Conservation (phyloP, 257 asterid species). For the Apocynum venetum region DNA sequence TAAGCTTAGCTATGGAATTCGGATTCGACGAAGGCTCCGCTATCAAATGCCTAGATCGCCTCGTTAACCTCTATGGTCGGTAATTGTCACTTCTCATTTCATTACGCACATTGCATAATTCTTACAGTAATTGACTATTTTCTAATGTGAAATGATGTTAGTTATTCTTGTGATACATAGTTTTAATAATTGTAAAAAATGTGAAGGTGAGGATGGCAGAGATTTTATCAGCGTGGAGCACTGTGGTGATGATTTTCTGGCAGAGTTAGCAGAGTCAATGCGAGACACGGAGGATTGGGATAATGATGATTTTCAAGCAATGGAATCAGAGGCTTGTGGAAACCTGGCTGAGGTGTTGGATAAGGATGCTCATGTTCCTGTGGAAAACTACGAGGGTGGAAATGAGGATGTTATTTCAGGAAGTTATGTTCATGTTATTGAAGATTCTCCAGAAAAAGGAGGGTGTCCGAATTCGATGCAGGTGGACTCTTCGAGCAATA, state of each 20-base stretch:
- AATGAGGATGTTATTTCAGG: constrained; percentile 19
- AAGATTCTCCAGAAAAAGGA: constrained; percentile 52
- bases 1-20: constrained; percentile 77
- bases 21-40: constrained; percentile 81
- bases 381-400: constrained; percentile 18
- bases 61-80: constrained; percentile 83
- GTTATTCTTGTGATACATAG: not conserved
- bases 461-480: constrained; percentile 31
- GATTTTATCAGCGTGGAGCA: constrained; percentile 79
- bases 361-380: constrained; percentile 30
- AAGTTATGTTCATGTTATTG: constrained; percentile 39
- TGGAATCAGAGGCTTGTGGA: constrained; percentile 90
- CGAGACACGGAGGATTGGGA: constrained; percentile 92
- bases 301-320: constrained; percentile 75
- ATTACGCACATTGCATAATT: not conserved
- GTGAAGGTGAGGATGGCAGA: constrained; percentile 82
- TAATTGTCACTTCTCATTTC: constrained; percentile 18
- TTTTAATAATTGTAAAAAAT: not conserved
- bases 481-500: constrained; percentile 65
- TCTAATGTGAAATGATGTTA: not conserved
- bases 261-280: constrained; percentile 79
- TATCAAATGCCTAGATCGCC: constrained; percentile 58
- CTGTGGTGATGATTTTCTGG: constrained; percentile 88
- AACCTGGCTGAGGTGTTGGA: constrained; percentile 63
- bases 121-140: not conserved